These are phyloP conservation scores for Bruguiera gymnorhiza DNA, from an alignment of 345 rosid species.

Conservation along the genomic window DNA sequence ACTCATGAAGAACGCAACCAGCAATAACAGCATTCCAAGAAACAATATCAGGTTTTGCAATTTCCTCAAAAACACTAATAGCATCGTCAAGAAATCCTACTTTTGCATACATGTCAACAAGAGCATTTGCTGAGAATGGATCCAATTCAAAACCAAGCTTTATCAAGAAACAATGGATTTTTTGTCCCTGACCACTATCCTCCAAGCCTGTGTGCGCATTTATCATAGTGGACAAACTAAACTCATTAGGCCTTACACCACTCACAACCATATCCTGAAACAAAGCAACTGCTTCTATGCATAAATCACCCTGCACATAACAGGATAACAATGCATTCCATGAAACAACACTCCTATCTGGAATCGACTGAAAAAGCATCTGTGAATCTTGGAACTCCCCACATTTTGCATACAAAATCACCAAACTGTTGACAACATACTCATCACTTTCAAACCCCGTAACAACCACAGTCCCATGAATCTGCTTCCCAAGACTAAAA, in stretches of 20 bases:
- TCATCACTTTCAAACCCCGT: conserved; percentile 55
- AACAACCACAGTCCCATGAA: conserved; percentile 50
- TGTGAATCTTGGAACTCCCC: conserved; percentile 44
- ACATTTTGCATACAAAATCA: conserved; percentile 57
- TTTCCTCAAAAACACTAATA: conserved; percentile 38
- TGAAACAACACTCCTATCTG: conserved; percentile 44
- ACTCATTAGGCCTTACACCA: conserved; percentile 55
- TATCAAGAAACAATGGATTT: conserved; percentile 44
- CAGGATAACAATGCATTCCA: conserved; percentile 61
- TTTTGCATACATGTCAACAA: conserved; percentile 72
- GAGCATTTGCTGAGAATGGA: conserved; percentile 53
- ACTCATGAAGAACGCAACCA: conserved; percentile 50
- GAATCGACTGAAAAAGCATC: conserved; percentile 46
- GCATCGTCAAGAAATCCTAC: conserved; percentile 44
- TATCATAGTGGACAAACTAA: conserved; percentile 53
- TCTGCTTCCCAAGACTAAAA: conserved; percentile 50
- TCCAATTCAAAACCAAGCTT: conserved; percentile 50
- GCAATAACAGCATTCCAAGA: conserved; percentile 68
- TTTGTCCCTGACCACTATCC: conserved; percentile 43
- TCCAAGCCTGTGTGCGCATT: conserved; percentile 52
- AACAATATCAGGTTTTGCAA: conserved; percentile 49
- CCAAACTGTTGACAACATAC: conserved; percentile 54
- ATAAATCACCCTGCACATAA: conserved; percentile 45
- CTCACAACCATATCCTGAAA: conserved; percentile 47
- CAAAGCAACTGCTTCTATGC: conserved; percentile 39